Evolutionary conservation across 768 basidiomycete genomes (phyloP).

Genomic region (Suillus discolor): DNA sequence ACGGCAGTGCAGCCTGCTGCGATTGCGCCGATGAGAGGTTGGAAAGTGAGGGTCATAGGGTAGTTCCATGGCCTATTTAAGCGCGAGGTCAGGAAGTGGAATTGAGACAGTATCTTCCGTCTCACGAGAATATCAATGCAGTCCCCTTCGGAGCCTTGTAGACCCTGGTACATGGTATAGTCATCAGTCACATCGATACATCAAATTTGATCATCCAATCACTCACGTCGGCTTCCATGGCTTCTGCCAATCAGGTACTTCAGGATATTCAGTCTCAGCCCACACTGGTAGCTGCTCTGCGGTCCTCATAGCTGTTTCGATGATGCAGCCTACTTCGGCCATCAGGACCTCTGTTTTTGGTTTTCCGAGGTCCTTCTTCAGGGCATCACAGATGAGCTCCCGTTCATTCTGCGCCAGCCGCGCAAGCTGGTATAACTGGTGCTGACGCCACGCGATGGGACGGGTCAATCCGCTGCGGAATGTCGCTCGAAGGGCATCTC

Average conservation of each 20-base stretch:
- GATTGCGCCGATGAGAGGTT: constrained; percentile 70
- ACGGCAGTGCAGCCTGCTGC: constrained; percentile 69
- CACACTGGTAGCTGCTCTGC: constrained; percentile 60
- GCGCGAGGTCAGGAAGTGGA: neutral
- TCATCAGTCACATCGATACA: neutral
- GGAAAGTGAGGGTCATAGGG: constrained; percentile 54
- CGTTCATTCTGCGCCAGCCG: constrained; percentile 65
- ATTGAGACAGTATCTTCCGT: constrained; percentile 8
- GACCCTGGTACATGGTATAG: constrained; percentile 25
- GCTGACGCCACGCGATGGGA: constrained; percentile 60
- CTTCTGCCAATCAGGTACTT: constrained; percentile 43
- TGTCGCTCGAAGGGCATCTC: constrained; percentile 41
- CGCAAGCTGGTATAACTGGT: constrained; percentile 66
- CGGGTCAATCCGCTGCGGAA: constrained; percentile 53
- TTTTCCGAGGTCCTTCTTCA: constrained; percentile 49
- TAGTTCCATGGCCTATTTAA: constrained; percentile 67
- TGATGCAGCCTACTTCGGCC: constrained; percentile 46
- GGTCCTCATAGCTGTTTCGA: constrained; percentile 45
- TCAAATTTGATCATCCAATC: neutral
- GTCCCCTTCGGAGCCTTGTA: constrained; percentile 63
- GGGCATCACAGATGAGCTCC: constrained; percentile 48
- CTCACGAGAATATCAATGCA: constrained; percentile 61
- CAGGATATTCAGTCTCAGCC: constrained; percentile 46
- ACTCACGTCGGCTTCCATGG: constrained; percentile 51
- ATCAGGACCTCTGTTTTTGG: constrained; percentile 40